Conservation (phyloP, 2,329 filamentous ascomycete species). For the Hypoxylon sp. region DNA sequence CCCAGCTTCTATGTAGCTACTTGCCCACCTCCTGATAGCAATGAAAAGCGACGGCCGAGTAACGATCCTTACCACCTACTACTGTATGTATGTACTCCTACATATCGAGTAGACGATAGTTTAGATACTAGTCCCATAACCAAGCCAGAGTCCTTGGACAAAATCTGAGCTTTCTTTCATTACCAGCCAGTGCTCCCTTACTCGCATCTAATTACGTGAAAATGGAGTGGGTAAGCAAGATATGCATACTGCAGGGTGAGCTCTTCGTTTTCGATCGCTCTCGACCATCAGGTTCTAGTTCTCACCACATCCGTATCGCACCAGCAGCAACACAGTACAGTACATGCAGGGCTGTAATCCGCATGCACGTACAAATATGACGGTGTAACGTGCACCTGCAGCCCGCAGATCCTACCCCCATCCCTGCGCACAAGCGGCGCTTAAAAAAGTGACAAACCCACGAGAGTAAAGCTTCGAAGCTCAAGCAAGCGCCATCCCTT, state of each 20-base stretch:
- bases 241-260: constrained; percentile 21
- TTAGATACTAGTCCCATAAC: too few species aligned
- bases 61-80: too few species aligned
- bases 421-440: constrained; percentile 27
- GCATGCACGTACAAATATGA: constrained; percentile 18
- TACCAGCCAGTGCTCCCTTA: constrained; percentile 8
- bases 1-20: too few species aligned
- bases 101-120: too few species aligned
- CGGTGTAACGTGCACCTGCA: constrained; percentile 25
- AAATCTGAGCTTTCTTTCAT: constrained; percentile 2
- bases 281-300: constrained; percentile 5
- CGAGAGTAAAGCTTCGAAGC: constrained; percentile 5
- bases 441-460: constrained; percentile 26
- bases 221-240: background rate
- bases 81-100: too few species aligned
- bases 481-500: constrained; percentile 15
- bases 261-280: constrained; percentile 5
- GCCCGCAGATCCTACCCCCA: constrained; percentile 3
- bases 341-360: constrained; percentile 15
- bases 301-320: constrained; percentile 11
- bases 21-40: too few species aligned
- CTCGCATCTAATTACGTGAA: background rate
- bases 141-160: too few species aligned
- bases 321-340: constrained; percentile 3
- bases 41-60: too few species aligned